Evolutionary conservation across 1,284 basidiomycete species (phyloP), one percentile per base, ranked within the genome.

Genomic region (Albatrellus sp.): DNA sequence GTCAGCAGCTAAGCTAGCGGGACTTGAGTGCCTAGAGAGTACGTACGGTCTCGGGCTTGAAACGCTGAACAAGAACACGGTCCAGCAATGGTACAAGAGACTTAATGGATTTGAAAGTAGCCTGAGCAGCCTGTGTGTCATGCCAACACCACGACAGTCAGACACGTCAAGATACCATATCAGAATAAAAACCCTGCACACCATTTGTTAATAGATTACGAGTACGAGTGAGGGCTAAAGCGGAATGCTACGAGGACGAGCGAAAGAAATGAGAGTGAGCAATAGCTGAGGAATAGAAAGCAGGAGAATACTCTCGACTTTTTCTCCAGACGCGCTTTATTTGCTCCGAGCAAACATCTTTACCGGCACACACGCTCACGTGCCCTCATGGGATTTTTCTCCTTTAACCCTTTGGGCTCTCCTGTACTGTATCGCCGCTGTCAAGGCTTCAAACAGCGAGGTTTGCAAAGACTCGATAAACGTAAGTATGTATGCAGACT

Each of bases 31-130:
- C 35, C 8, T 2, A 24, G 34, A 16, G 28, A 17, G 31, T 16
- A 69, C 79, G 52, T 56, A 91, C 89, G 2, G 86, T 84, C 54
- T 91, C 90, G 36, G 90, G 72, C 72, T 97, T 97, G 80, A 94
- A 94, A 51, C 93, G 79, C 70, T 98, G 93, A 49, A 98, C 92
- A 50, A 98, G 76, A 52, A 98, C 89, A 55, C 94, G 89, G 80
- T 98, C 94, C 49, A 98, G 72, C 45, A 98, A 80, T 50, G 94
- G 94, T 54, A 91, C 69, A 54, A 98, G 67, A 45, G 92, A 74
- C 70, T 80, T 90, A 77, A 98, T 97, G 55, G 81, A 86, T 68
- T 90, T 93, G 82, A 96, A 90, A 28, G 91, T 92, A 53, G 80
- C 77, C 65, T 82, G 80, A 46, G 80, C 66, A 66, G 80, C 79